phyloP scores from a whole-genome alignment of 139 green algal species.

The Chlorella sp. region DNA sequence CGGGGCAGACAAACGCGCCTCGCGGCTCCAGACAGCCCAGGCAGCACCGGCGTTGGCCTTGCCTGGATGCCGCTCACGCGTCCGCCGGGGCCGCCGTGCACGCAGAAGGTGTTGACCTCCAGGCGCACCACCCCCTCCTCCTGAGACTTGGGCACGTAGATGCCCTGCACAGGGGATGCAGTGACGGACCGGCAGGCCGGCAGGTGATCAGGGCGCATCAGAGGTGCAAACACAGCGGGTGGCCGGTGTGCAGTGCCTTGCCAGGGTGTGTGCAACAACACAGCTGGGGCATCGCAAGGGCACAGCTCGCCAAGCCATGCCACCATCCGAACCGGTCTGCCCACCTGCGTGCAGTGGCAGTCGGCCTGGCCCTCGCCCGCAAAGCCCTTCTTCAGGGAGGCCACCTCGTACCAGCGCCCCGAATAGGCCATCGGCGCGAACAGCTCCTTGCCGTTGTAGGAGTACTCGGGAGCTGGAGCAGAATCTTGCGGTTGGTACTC shows the following conservation, averaged over 20 bases:
- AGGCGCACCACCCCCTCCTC: constrained; percentile 39
- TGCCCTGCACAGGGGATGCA: constrained; percentile 17
- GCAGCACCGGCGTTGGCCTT: too few species aligned
- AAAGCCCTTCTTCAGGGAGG: constrained; percentile 56
- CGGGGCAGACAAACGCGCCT: too few species aligned
- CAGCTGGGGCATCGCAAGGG: too few species aligned
- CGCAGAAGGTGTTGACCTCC: constrained; percentile 58
- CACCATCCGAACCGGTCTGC: not conserved
- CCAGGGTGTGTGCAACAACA: too few species aligned
- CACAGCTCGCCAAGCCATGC: too few species aligned
- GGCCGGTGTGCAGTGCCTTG: too few species aligned
- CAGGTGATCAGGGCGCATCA: too few species aligned
- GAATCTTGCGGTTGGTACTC: too few species aligned
- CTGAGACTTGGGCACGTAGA: constrained; percentile 39
- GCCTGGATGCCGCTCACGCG: constrained; percentile 54
- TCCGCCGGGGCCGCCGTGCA: constrained; percentile 55
- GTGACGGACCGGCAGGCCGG: not conserved
- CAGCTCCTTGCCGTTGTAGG: not conserved
- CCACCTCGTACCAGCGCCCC: constrained; percentile 52
- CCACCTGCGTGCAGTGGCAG: constrained; percentile 62
- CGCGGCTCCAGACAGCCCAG: too few species aligned
- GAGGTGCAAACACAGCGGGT: too few species aligned
- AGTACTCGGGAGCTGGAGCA: too few species aligned
- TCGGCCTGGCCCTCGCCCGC: constrained; percentile 57
- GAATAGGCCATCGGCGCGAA: constrained; percentile 47